Percentiles rank a stretch among this genome's conserved stretches.
phyloP scores from a whole-genome alignment of 768 basidiomycete genomes.

The Mycena metata region DNA sequence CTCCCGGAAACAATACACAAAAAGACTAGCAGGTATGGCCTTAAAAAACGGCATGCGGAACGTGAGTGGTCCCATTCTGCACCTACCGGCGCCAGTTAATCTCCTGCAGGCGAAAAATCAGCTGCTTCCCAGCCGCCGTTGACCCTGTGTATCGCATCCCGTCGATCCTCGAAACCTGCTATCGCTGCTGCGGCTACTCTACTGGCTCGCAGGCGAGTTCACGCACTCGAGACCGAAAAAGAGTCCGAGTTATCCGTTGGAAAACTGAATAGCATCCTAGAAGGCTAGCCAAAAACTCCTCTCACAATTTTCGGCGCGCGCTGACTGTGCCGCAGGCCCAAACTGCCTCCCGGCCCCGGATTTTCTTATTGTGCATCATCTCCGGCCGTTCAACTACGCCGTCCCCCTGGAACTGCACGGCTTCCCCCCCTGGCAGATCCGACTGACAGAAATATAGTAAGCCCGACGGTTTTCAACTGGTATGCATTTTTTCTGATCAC shows the following conservation, averaged over 20 bases:
- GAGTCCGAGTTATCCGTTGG: constrained; percentile 58
- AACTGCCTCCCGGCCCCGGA: constrained; percentile 76
- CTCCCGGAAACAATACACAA: constrained; percentile 24
- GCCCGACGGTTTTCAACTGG: constrained; percentile 43
- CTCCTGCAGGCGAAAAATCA: constrained; percentile 18
- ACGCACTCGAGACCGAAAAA: constrained; percentile 28
- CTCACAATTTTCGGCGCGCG: neutral
- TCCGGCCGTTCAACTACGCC: constrained; percentile 54
- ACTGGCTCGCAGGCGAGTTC: constrained; percentile 53
- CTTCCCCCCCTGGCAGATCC: constrained; percentile 90
- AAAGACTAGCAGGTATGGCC: constrained; percentile 28
- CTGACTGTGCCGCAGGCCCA: constrained; percentile 53
- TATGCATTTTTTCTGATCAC: neutral
- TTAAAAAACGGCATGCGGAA: constrained; percentile 30
- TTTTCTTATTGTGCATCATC: constrained; percentile 80
- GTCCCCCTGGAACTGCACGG: constrained; percentile 76
- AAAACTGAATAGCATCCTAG: constrained; percentile 63
- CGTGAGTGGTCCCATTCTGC: constrained; percentile 8
- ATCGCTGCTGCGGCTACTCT: constrained; percentile 68
- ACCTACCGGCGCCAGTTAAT: neutral
- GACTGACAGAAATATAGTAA: constrained; percentile 85
- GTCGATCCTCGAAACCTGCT: constrained; percentile 73
- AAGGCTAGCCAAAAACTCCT: constrained; percentile 60
- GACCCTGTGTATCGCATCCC: constrained; percentile 69
- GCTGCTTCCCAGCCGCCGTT: constrained; percentile 45